Base-by-base conservation (phyloP, 1,139 yeast species). In the Candida anutae region DNA sequence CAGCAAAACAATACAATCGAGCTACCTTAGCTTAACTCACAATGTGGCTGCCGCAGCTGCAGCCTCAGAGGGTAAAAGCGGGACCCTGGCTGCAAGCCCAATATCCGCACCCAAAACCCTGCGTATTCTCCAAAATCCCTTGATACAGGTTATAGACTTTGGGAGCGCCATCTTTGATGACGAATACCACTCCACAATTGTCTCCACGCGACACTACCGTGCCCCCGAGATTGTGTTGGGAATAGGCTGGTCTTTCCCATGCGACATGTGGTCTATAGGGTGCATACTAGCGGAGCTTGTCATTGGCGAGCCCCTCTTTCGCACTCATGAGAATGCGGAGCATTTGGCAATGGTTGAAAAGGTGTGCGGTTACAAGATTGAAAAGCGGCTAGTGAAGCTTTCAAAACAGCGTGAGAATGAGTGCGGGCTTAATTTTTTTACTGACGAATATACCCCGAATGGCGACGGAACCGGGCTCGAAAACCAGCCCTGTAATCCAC, bases 191-290 rank as follows among this genome's bases (percentile, higher is more conserved):
- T 78, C 94, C 6, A 76, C 81, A 21, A 78, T 93, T 15, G 95
- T 93, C 8, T 83, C 95, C 10, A 90, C 98, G 2, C 68, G 99
- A 31, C 98, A 93, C 55, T 93, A 93, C 55, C 65, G 99, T 32
- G 98, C 98, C 0, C 98, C 98, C 0, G 99, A 93, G 51, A 87
- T 93, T 40, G 88, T 90, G 2, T 58, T 93, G 21, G 96, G 96
- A 1, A 69, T 75, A 20, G 97, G 97, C 21, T 93, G 98, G 90
- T 76, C 85, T 3, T 79, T 69, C 40, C 85, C 88, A 1, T 90
- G 98, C 54, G 99, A 93, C 53, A 63, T 90, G 58, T 93, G 98
- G 99, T 84, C 95, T 1, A 69, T 90, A 31, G 99, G 96, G 1
- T 88, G 98, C 52, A 87, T 93, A 11, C 59, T 93, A 24, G 88